Percentiles rank a stretch among this genome's conserved stretches.
Evolutionary conservation across 768 basidiomycete genomes (phyloP).

Genomic region (Lactarius pseudohatsudake): DNA sequence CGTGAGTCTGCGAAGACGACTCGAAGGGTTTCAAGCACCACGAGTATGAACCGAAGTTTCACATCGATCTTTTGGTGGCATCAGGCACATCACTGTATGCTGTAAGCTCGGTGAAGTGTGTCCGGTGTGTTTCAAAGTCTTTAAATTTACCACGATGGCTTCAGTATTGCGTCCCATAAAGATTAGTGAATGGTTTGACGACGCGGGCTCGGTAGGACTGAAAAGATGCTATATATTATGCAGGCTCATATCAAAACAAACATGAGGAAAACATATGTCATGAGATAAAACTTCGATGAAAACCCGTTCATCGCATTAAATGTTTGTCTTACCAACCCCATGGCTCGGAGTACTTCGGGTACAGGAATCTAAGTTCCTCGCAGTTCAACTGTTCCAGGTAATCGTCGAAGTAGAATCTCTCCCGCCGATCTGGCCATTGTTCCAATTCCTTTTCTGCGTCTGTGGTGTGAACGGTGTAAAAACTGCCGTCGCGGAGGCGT

Average conservation of each 20-base stretch:
- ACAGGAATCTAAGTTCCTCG: conserved; percentile 14
- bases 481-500: conserved; percentile 1
- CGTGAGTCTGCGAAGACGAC: no score
- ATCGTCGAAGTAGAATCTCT: conserved; percentile 23
- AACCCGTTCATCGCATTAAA: neutral
- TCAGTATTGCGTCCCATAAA: neutral
- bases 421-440: conserved; percentile 16
- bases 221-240: neutral
- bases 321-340: conserved; percentile 17
- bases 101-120: neutral
- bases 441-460: conserved; percentile 13
- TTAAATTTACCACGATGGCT: neutral
- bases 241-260: neutral
- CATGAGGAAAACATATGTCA: neutral
- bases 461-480: conserved; percentile 15
- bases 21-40: no score
- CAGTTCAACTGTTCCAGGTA: conserved; percentile 23
- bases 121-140: neutral
- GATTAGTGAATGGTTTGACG: neutral
- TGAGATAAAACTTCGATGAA: neutral
- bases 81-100: neutral
- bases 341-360: conserved; percentile 5
- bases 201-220: neutral
- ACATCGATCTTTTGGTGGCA: no score
- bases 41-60: no score